These are phyloP conservation scores for Niveomyces coronatus DNA, from an alignment of 2,329 filamentous ascomycete genomes.

Conservation along the genomic window DNA sequence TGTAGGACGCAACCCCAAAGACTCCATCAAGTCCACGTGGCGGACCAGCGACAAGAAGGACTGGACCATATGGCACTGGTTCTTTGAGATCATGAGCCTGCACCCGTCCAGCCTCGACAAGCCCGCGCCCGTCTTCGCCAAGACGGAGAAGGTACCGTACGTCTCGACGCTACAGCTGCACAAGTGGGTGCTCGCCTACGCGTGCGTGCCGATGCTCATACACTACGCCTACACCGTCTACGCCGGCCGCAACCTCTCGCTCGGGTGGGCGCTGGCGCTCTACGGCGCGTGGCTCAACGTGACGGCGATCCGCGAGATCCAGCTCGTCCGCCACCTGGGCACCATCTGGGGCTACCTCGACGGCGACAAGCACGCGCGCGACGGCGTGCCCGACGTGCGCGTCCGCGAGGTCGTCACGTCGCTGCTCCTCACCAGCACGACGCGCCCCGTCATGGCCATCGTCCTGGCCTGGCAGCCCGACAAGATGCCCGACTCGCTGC, in stretches of 20 bases:
- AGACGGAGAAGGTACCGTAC: slow-evolving; percentile 31
- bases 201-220: slow-evolving; percentile 24
- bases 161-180: slow-evolving; percentile 25
- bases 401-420: slow-evolving; percentile 23
- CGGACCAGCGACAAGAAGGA: slow-evolving; percentile 15
- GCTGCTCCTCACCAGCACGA: slow-evolving; percentile 22
- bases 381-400: slow-evolving; percentile 30
- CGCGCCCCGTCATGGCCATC: slow-evolving; percentile 24
- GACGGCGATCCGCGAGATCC: slow-evolving; percentile 29
- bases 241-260: slow-evolving; percentile 22
- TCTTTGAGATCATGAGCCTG: slow-evolving; percentile 21
- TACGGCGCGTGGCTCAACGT: slow-evolving; percentile 29
- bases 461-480: slow-evolving; percentile 20
- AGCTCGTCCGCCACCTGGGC: slow-evolving; percentile 26
- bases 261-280: slow-evolving; percentile 19
- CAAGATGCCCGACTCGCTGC: slow-evolving; percentile 10
- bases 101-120: slow-evolving; percentile 19
- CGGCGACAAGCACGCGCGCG: slow-evolving; percentile 32
- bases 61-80: slow-evolving; percentile 23
- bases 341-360: slow-evolving; percentile 31
- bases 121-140: slow-evolving; percentile 27
- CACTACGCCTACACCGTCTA: slow-evolving; percentile 26
- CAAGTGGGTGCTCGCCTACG: slow-evolving; percentile 28
- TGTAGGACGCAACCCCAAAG: slow-evolving; percentile 14
- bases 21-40: slow-evolving; percentile 33